Evolutionary conservation across 371 early-diverging fungal genomes (phyloP).

Genomic region (Basidiobolus meristosporus): DNA sequence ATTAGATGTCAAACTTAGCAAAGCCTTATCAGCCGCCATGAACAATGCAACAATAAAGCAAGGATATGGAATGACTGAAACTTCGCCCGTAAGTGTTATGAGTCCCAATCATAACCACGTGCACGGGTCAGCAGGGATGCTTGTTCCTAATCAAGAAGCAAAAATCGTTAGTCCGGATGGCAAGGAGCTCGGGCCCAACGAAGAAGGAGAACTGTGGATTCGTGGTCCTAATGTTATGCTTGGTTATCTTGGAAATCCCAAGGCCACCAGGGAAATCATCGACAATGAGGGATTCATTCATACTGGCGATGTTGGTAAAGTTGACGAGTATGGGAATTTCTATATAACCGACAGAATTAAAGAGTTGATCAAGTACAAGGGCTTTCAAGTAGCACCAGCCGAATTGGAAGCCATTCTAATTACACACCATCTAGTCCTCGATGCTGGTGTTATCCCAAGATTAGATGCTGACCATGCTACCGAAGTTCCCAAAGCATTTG

Average conservation of each 20-base stretch:
- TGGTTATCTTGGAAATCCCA: constrained; percentile 39
- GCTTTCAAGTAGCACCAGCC: constrained; percentile 53
- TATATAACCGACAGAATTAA: constrained; percentile 50
- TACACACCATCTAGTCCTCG: constrained; percentile 37
- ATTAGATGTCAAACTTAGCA: constrained; percentile 22
- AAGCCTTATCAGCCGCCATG: not conserved
- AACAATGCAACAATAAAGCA: constrained; percentile 1
- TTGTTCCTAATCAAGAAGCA: constrained; percentile 7
- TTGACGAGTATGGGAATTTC: constrained; percentile 31
- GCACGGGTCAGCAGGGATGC: constrained; percentile 2
- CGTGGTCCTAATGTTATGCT: constrained; percentile 51
- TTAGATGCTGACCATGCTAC: constrained; percentile 22
- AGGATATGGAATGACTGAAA: constrained; percentile 2
- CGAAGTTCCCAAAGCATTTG: constrained; percentile 58
- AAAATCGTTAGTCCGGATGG: constrained; percentile 5
- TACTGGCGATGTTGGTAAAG: constrained; percentile 66
- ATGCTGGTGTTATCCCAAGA: constrained; percentile 42
- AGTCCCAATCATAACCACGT: not conserved
- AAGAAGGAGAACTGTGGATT: constrained; percentile 52
- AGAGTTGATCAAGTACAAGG: constrained; percentile 61
- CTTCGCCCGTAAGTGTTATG: not conserved
- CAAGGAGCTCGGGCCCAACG: not conserved
- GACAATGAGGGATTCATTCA: constrained; percentile 53
- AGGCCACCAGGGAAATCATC: constrained; percentile 48
- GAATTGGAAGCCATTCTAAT: constrained; percentile 63